These are phyloP conservation scores for Eragrostis curvula DNA, from an alignment of 176 grass and related monocot genomes.

Conservation along the genomic window DNA sequence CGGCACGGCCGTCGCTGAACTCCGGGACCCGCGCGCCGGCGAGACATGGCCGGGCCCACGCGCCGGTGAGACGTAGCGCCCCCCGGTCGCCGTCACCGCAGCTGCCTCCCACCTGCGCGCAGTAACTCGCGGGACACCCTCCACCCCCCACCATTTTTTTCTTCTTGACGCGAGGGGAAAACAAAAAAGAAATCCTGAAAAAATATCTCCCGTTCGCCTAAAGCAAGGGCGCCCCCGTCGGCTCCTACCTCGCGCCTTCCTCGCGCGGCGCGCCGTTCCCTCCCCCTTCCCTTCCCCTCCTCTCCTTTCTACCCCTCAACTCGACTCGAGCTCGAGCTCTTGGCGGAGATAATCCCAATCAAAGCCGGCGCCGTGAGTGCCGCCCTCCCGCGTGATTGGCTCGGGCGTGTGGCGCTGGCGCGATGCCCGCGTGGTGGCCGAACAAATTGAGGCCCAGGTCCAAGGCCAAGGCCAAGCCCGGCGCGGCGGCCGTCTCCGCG, in stretches of 20 bases:
- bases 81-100: conserved; percentile 21
- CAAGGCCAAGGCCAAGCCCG: conserved; percentile 53
- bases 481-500: conserved; percentile 31
- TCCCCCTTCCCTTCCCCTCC: background rate
- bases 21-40: background rate
- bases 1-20: background rate
- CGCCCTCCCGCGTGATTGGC: background rate
- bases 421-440: conserved; percentile 65
- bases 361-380: background rate
- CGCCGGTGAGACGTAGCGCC: background rate
- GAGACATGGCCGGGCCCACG: background rate
- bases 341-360: background rate
- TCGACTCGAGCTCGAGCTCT: background rate
- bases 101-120: conserved; percentile 46
- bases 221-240: conserved; percentile 49
- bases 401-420: conserved; percentile 27
- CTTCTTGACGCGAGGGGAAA: background rate
- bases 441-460: conserved; percentile 55
- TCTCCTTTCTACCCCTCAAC: background rate
- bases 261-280: conserved; percentile 1
- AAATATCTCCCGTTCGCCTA: conserved; percentile 35
- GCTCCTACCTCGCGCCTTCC: conserved; percentile 56
- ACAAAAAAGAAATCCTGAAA: background rate
- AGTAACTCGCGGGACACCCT: conserved; percentile 15
- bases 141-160: conserved; percentile 22